Evolutionary conservation across 2,329 filamentous ascomycete genomes (phyloP), one percentile per base, ranked within the genome.

Genomic region (Beauveria asiatica): DNA sequence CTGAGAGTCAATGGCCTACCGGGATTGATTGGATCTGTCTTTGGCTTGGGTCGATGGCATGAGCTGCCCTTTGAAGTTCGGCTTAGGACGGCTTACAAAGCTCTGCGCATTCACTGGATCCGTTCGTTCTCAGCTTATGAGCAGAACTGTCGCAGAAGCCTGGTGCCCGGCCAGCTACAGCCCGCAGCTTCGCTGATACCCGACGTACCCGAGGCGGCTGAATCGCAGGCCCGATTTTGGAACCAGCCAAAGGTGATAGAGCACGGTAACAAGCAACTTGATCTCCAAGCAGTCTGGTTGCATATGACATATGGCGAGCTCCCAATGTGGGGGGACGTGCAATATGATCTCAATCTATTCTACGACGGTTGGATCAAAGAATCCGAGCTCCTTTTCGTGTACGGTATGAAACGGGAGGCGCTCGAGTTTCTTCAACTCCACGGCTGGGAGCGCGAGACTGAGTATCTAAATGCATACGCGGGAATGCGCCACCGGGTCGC

Each of bases 401-500:
- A 68, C 49, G 61, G 62, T 8, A 45, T 65, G n/a, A 56, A 49
- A 17, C n/a, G 23, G 0, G 53, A 56, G 1, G 41, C 21, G 9
- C 42, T 66, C 25, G 11, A 53, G 1, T 62, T 62, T 37, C 44
- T 66, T 55, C 19, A 56, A 4, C 17, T 33, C 1, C 46, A 61
- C 11, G 5, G 33, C 0, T 65, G 64, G 65, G 25, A 49, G 5
- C 37, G 56, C n/a, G 66, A 67, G 52, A 23, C 60, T 6, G 11
- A 30, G 5, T 64, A 62, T 39, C 55, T 68, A 17, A 63, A 67
- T 48, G 57, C 62, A 44, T 68, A 61, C 33, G 65, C 59, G 13
- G 66, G 66, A 1, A n/a, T 62, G 10, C 64, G 62, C 19, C 50
- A 59, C 5, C 17, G n/a, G 1, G 55, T 66, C 19, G 0, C 13